Evolutionary conservation across 257 asterid genomes (phyloP), one percentile per base, ranked within the genome.

Genomic region (Eustoma russellianum): DNA sequence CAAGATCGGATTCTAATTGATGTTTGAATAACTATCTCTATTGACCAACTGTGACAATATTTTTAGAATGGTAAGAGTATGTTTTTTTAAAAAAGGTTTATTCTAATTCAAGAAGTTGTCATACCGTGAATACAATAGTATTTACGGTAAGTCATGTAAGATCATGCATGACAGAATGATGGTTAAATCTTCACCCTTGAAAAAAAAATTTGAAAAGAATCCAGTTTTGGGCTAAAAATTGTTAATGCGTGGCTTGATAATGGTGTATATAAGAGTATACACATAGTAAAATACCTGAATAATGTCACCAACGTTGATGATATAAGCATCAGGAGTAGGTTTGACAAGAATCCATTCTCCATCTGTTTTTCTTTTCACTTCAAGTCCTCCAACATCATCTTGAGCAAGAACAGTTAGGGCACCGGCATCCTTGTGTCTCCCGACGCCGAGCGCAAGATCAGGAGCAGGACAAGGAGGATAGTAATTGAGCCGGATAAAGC

Each of bases 391-490:
- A 18, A 81, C 82, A 1, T 77, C 70, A 41, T 86, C 95, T 50
- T 86, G 95, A 57, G 72, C 81, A 52, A 84, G 72, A 38, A 81
- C 68, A 9, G 91, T 84, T 67, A 84, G 61, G 35, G 77, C 78
- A 34, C 76, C 85, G 0, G 74, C 79, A 41, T 82, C 95, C 74
- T 77, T 85, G 68, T 85, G 95, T 12, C 84, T 56, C n/a, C 92
- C 88, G 5, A 82, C 84, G 2, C 96, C 94, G 9, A 87, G 88
- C 53, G 85, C 89, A 43, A 83, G 70, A n/a, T 81, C 63, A 35
- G 96, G 93, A 30, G 70, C 53, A 8, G 93, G 93, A 63, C 94
- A 87, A 0, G 82, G 76, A 0, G 89, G 94, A 52, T 83, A 87
- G 74, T 82, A 70, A 48, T 83, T 87, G 30, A 81, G 78, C 74